Conservation (phyloP, 1,139 yeast species). For the Diutina catenulata region DNA sequence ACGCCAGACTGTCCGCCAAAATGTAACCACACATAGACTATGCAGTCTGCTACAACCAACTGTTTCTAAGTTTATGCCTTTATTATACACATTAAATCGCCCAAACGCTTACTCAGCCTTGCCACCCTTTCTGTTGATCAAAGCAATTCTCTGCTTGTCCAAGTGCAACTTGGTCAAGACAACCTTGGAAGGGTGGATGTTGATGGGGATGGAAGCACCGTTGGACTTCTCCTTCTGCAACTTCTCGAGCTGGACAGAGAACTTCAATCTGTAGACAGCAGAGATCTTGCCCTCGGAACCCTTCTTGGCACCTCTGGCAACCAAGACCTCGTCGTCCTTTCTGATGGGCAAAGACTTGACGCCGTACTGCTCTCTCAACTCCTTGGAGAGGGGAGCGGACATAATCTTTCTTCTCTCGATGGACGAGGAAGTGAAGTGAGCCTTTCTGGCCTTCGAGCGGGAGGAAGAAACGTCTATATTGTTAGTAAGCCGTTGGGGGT, state of each 20-base stretch:
- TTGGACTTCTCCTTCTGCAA: constrained; percentile 95
- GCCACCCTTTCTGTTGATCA: constrained; percentile 91
- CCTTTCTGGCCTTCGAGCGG: constrained; percentile 99
- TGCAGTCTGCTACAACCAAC: no score
- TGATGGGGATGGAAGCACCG: constrained; percentile 97
- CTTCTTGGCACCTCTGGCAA: constrained; percentile 98
- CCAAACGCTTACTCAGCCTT: constrained; percentile 16
- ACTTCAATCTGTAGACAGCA: constrained; percentile 98
- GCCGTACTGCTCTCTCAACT: constrained; percentile 96
- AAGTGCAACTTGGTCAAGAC: constrained; percentile 97
- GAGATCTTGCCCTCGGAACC: constrained; percentile 99
- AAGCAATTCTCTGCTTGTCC: constrained; percentile 98
- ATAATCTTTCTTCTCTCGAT: constrained; percentile 89
- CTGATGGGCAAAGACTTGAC: constrained; percentile 95
- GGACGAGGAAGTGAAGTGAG: constrained; percentile 98
- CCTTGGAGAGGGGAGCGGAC: constrained; percentile 99
- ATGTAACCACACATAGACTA: no score
- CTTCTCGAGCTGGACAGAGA: constrained; percentile 93
- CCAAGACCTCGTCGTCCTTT: constrained; percentile 92
- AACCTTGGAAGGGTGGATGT: constrained; percentile 98
- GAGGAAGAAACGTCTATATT: constrained; percentile 90
- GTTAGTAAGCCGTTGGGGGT: constrained; percentile 19
- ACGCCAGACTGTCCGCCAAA: no score
- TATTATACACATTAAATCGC: constrained; percentile 4
- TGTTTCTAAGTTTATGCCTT: constrained; percentile 5